Evolutionary conservation across 768 basidiomycete species (phyloP), one percentile per base, ranked within the genome.

Genomic region (Tylopilus plumbeoviolaceoides): DNA sequence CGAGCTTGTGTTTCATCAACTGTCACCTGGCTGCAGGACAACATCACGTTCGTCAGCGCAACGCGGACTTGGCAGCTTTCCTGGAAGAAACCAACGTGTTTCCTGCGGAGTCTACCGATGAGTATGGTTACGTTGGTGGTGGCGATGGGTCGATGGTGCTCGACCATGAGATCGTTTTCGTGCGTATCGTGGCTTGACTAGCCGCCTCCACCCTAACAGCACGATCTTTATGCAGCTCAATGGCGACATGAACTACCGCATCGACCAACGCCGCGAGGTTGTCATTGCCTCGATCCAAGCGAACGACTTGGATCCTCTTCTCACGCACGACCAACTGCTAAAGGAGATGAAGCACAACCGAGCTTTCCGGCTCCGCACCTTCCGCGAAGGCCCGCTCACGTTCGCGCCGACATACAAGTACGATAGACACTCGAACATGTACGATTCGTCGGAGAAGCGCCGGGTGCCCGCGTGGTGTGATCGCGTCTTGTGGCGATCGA

Each of bases 21-120:
- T 93, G 90, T 59, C 95, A 99, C 76, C 80, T 99, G 54, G 95
- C 95, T n/a, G 91, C 92, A 7, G 95, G 95, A 1, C 95, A 98
- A 63, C 79, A 81, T 51, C 87, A 89, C 46, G 80, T 88, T 17
- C 80, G 88, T 1, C 78, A 88, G 55, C 79, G 95, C 17, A 97
- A 97, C 60, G 83, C 86, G 3, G 95, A 99, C 69, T 75, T 94
- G 11, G 85, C 89, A 7, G 87, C 84, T 1, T 89, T 98, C 53
- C 70, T 98, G 54, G 95, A 98, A 61, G 87, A 89, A 55, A 84
- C 84, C 48, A 68, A 78, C 1, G 75, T 93, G 4, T 86, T 95
- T 49, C 73, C 79, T 15, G 57, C 64, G 6, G 75, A 78, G 0
- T 71, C 75, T 10, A 66, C 75, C 0, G 79, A 81, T 5, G 82